phyloP scores from a whole-genome alignment of 1,139 yeast genomes.

The Lodderomyces theae region DNA sequence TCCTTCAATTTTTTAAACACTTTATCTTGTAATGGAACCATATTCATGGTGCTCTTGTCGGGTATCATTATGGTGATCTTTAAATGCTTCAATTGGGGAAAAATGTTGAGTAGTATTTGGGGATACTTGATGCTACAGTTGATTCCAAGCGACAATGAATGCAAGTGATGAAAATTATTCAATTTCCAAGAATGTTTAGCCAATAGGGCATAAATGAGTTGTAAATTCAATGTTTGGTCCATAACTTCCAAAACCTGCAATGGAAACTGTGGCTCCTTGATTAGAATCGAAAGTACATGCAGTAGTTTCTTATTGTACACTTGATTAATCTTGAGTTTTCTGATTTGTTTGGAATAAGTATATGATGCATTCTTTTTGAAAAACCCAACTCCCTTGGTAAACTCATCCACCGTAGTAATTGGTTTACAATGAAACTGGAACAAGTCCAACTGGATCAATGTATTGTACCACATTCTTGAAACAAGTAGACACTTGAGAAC shows the following conservation, averaged over 20 bases:
- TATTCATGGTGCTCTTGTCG: conserved; percentile 17
- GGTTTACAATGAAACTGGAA: conserved; percentile 27
- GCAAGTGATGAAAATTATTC: conserved; percentile 21
- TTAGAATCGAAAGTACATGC: conserved; percentile 27
- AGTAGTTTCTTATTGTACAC: conserved; percentile 18
- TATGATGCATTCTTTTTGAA: conserved; percentile 22
- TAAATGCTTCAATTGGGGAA: conserved; percentile 25
- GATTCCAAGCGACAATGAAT: conserved; percentile 25
- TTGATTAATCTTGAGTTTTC: conserved; percentile 24
- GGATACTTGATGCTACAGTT: conserved; percentile 26
- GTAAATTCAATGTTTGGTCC: conserved; percentile 26
- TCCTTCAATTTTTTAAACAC: conserved; percentile 15
- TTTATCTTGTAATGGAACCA: conserved; percentile 23
- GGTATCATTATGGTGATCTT: conserved; percentile 20
- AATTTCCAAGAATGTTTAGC: conserved; percentile 28
- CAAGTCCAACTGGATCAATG: conserved; percentile 23
- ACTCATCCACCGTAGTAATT: conserved; percentile 28
- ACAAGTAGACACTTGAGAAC: conserved; percentile 32
- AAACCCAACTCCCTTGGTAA: conserved; percentile 26
- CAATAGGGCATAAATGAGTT: conserved; percentile 23
- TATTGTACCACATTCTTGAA: conserved; percentile 31
- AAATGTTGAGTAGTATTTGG: conserved; percentile 24
- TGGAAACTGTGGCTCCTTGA: conserved; percentile 18
- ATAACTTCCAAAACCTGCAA: conserved; percentile 23
- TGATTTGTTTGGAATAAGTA: conserved; percentile 19